Conservation (phyloP, 345 rosid genomes). For the Camelina laxa region DNA sequence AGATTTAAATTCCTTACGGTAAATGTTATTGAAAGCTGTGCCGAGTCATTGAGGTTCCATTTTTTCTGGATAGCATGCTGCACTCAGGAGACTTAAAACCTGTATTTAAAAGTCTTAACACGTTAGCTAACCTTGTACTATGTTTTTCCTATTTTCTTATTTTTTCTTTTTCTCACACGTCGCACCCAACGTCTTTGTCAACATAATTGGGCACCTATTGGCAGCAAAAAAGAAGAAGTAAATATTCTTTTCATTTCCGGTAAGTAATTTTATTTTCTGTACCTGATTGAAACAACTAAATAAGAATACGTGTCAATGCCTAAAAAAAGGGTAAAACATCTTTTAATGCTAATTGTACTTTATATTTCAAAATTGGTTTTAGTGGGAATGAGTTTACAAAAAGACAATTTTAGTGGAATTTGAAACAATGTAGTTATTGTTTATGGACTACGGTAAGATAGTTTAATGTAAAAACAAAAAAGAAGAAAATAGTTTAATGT, state of each 20-base stretch:
- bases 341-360: background rate
- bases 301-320: too few relatives aligned
- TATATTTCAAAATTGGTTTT: background rate
- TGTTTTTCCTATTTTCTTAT: background rate
- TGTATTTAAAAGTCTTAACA: background rate
- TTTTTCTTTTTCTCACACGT: background rate
- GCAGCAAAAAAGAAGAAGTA: background rate
- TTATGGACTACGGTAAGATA: too few relatives aligned
- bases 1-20: background rate
- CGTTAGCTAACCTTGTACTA: conserved; percentile 21
- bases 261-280: too few relatives aligned
- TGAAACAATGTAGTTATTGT: too few relatives aligned
- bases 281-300: too few relatives aligned
- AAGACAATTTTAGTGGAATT: too few relatives aligned
- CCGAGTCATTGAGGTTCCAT: conserved; percentile 26
- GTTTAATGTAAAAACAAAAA: too few relatives aligned
- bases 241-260: too few relatives aligned
- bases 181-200: conserved; percentile 11
- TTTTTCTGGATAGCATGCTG: conserved; percentile 12
- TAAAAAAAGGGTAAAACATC: background rate
- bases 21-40: conserved; percentile 24
- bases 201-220: conserved; percentile 14
- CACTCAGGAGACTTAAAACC: background rate
- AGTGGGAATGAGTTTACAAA: too few relatives aligned
- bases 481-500: too few relatives aligned